Base-by-base conservation (phyloP, 495 filamentous ascomycete species). In the Aspergillus diversus region DNA sequence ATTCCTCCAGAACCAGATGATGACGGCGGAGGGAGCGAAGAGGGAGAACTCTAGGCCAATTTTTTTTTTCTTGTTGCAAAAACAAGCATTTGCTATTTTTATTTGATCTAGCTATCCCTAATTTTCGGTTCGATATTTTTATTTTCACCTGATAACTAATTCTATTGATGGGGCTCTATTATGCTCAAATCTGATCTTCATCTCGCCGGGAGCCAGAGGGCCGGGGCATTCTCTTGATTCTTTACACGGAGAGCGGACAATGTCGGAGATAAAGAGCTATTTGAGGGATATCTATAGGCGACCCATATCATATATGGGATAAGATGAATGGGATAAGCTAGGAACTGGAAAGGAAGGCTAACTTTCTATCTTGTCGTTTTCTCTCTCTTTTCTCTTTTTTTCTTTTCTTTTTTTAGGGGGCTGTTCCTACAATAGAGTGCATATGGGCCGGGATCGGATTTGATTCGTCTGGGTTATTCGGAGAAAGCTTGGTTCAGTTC, bases 1-100 rank as follows among this genome's bases (percentile, higher is more conserved):
- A 42, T 53, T 21, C 57, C 56, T 35, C 63, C 39, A 15, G 64
- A 68, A 11, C 47, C 46, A 32, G 64, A 64, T 37, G 75, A 75
- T n/a, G 75, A 75, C 31, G 74, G 70, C 5, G 74, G 65, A 33
- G 75, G 75, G 7, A 80, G 77, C 35, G 79, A 81, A 63, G 79
- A 81, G 58, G 79, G 79, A 12, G 79, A 81, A 59, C 66, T 81
- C 37, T 81, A 72, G 48, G 8, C 47, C 48, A n/a, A 39, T 49
- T 47, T 47, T 31, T 55, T 49, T 55, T 42, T 16, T 15, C 47
- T 46, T 57, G n/a, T 43, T 16, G 21, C 6, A 57, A 11, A 12
- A 43, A 13, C 5, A 13, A 11, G 39, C 4, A 39, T 33, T 33
- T 47, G 11, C 35, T n/a, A 50, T 61, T 53, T 53, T 34, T 53